phyloP scores from a whole-genome alignment of 805 yeast genomes.

The Myxozyma neotropica region DNA sequence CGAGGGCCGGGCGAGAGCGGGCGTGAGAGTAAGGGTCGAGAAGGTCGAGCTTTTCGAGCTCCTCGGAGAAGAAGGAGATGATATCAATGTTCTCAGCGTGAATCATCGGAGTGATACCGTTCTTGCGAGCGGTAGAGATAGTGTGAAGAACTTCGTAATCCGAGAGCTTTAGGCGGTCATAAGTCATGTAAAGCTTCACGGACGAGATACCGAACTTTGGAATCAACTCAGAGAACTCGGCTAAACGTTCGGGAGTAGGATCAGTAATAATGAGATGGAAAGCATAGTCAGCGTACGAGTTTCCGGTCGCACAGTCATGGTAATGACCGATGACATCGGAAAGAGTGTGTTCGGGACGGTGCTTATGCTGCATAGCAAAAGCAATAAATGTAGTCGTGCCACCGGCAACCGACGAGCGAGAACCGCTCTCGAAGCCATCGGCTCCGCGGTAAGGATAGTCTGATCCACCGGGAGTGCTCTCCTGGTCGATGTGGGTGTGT shows the following conservation, averaged over 20 bases:
- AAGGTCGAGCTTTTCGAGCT: conserved; percentile 46
- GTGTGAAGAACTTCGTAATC: conserved; percentile 50
- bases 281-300: conserved; percentile 52
- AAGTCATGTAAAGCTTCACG: conserved; percentile 52
- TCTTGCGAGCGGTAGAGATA: conserved; percentile 47
- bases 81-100: conserved; percentile 57
- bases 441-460: conserved; percentile 39
- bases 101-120: conserved; percentile 53
- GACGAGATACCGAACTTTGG: conserved; percentile 47
- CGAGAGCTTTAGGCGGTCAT: conserved; percentile 47
- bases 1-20: conserved; percentile 50
- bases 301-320: conserved; percentile 41
- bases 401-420: conserved; percentile 54
- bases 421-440: conserved; percentile 51
- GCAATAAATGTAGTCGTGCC: conserved; percentile 55
- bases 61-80: conserved; percentile 49
- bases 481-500: conserved; percentile 54
- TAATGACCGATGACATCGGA: conserved; percentile 42
- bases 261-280: conserved; percentile 51
- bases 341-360: conserved; percentile 39
- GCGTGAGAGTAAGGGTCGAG: conserved; percentile 53
- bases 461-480: conserved; percentile 43
- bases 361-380: conserved; percentile 51
- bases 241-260: conserved; percentile 42
- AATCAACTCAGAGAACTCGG: conserved; percentile 45